Conservation (phyloP, 2,329 filamentous ascomycete genomes). For the Chaetothyriales sp. region DNA sequence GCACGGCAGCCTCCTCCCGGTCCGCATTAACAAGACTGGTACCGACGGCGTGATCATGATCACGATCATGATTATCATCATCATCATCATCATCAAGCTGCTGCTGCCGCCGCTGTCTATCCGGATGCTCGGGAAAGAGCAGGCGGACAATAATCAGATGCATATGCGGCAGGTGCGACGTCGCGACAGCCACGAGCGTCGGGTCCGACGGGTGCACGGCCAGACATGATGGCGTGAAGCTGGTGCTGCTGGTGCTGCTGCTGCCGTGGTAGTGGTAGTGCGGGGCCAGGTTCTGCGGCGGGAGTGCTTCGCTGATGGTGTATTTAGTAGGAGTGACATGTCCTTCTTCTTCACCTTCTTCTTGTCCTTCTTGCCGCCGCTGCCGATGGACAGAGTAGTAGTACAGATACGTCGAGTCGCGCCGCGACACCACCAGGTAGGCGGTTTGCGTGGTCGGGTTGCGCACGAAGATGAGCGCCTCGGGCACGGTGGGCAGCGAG, state of each 20-base stretch:
- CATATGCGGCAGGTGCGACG: slow-evolving; percentile 46
- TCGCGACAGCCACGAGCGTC: slow-evolving; percentile 42
- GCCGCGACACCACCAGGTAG: slow-evolving; percentile 38
- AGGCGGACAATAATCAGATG: slow-evolving; percentile 46
- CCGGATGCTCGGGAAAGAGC: slow-evolving; percentile 30
- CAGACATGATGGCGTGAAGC: slow-evolving; percentile 45
- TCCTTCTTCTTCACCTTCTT: not conserved
- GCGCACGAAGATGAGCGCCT: slow-evolving; percentile 39
- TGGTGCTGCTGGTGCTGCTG: slow-evolving; percentile 41
- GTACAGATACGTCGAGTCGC: slow-evolving; percentile 44
- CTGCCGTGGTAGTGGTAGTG: slow-evolving; percentile 30
- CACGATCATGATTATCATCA: no score
- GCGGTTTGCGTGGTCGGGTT: slow-evolving; percentile 34
- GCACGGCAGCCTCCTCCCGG: slow-evolving; percentile 44
- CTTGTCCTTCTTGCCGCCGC: slow-evolving; percentile 1
- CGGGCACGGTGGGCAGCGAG: slow-evolving; percentile 38
- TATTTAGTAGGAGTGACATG: no score
- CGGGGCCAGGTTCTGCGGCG: slow-evolving; percentile 46
- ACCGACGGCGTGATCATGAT: no score
- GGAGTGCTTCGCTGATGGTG: slow-evolving; percentile 26
- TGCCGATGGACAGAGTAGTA: slow-evolving; percentile 31
- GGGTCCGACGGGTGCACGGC: slow-evolving; percentile 41
- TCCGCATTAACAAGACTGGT: no score
- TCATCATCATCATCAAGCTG: no score
- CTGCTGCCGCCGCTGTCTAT: slow-evolving; percentile 7